Base-by-base conservation (phyloP, 345 rosid genomes). In the Schrenkiella parvula region DNA sequence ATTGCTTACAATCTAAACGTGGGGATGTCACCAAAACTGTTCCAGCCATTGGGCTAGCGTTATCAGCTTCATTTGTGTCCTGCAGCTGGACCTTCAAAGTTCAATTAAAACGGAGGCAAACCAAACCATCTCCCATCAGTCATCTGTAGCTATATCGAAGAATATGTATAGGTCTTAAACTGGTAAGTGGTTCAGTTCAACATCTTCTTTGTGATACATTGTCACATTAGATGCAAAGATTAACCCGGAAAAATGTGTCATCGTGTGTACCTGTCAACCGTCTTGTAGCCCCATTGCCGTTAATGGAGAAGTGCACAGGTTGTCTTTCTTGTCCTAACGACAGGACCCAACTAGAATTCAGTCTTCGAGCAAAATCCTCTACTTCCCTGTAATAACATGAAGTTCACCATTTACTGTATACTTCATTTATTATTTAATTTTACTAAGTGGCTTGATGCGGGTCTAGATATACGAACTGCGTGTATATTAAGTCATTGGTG, bases 291-390 rank as follows among this genome's bases (percentile, higher is more conserved):
- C 83, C 88, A 66, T 82, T 81, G 74, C 86, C 87, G 59, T 88
- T 85, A n/a, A 76, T 70, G 9, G 90, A 80, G 65, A 67, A 74
- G 59, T 72, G 74, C 46, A 72, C 77, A 6, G 87, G 86, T 68
- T 77, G 89, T 44, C 81, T 84, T 72, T 89, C 89, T 66, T 78
- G 88, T 71, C 90, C 91, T 74, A 83, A 67, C 5, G 85, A 87
- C 34, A 86, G 80, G 50, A 93, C 87, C 81, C 96, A 90, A 70
- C 87, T 90, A 7, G 97, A 89, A 79, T 90, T 93, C 69, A 91
- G 80, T 84, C 97, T 85, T 23, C 97, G 84, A 23, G 96, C 97
- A 83, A 90, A 93, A 62, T 91, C 98, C 80, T 85, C 98, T 44
- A 90, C 98, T 79, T 93, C 98, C 78, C 98, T 93, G 74, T 44